phyloP scores from a whole-genome alignment of 495 filamentous ascomycete species.

The Aspergillus cristatus region DNA sequence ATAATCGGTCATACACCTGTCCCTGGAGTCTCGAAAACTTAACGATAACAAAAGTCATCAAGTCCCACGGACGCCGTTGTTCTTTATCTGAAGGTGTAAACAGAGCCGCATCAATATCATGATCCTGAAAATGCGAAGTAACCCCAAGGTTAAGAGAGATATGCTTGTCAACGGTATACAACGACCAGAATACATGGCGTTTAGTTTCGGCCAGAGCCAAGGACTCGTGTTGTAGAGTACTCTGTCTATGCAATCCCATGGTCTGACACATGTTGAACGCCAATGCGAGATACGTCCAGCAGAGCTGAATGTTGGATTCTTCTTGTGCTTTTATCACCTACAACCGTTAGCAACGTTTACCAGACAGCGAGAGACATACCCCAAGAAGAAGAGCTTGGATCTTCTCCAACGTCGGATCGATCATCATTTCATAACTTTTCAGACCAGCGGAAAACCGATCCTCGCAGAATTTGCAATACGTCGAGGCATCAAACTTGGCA shows the following conservation, averaged over 20 bases:
- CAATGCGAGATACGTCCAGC: conserved; percentile 19
- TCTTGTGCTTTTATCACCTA: conserved; percentile 19
- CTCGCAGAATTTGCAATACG: conserved; percentile 11
- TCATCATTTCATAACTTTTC: conserved; percentile 14
- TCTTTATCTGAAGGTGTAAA: conserved; percentile 11
- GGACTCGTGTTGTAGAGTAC: conserved; percentile 8
- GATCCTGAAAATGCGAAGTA: conserved; percentile 20
- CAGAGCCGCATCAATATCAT: conserved; percentile 15
- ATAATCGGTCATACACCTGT: conserved; percentile 16
- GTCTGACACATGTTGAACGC: conserved; percentile 22
- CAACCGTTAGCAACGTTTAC: background rate
- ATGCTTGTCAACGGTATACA: conserved; percentile 21
- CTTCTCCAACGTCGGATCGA: conserved; percentile 16
- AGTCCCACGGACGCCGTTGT: conserved; percentile 12
- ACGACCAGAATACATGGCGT: conserved; percentile 17
- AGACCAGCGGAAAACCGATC: conserved; percentile 9
- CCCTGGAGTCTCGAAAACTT: conserved; percentile 17
- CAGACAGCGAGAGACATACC: conserved; percentile 2
- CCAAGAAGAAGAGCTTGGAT: conserved; percentile 18
- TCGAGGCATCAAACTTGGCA: conserved; percentile 6
- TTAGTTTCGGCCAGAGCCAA: conserved; percentile 10
- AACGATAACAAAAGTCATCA: conserved; percentile 15
- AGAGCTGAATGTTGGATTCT: conserved; percentile 17
- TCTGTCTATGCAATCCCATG: conserved; percentile 12
- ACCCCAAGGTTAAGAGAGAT: conserved; percentile 18